Evolutionary conservation across 2,329 filamentous ascomycete genomes (phyloP).

Genomic region (Triangularia verruculosa): DNA sequence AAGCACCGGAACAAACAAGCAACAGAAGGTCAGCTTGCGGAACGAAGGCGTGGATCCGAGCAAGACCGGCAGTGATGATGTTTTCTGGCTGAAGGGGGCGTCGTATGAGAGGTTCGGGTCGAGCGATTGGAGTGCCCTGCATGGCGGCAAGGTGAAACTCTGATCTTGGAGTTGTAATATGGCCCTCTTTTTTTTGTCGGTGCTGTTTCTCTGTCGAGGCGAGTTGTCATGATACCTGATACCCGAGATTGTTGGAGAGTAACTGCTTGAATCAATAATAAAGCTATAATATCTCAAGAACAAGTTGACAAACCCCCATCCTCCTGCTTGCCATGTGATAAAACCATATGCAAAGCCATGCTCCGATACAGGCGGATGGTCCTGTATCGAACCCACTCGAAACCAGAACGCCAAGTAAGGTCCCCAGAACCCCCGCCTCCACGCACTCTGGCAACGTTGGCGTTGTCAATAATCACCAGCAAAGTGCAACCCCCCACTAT

Average conservation of each 20-base stretch:
- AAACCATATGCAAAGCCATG: background rate
- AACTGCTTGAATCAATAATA: too few relatives aligned
- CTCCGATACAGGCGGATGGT: constrained; percentile 1
- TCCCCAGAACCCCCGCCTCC: background rate
- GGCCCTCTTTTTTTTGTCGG: background rate
- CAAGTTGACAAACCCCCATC: too few relatives aligned
- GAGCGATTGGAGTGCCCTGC: constrained; percentile 66
- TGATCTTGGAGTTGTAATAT: constrained; percentile 37
- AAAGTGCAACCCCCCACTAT: constrained; percentile 14
- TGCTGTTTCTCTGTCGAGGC: background rate
- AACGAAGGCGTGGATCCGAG: constrained; percentile 69
- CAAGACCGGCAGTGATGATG: constrained; percentile 45
- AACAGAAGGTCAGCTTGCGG: constrained; percentile 75
- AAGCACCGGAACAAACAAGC: constrained; percentile 82
- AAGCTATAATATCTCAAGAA: too few relatives aligned
- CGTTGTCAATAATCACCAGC: constrained; percentile 8
- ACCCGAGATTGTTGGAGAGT: background rate
- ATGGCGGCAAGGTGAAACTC: constrained; percentile 67
- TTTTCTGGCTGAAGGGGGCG: constrained; percentile 65
- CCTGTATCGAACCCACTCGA: background rate
- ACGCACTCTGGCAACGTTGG: background rate
- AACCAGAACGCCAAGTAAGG: background rate
- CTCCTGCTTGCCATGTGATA: background rate
- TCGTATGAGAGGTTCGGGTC: constrained; percentile 66
- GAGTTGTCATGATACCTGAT: background rate